phyloP scores from a whole-genome alignment of 257 asterid species.

The Petunia axillaris region DNA sequence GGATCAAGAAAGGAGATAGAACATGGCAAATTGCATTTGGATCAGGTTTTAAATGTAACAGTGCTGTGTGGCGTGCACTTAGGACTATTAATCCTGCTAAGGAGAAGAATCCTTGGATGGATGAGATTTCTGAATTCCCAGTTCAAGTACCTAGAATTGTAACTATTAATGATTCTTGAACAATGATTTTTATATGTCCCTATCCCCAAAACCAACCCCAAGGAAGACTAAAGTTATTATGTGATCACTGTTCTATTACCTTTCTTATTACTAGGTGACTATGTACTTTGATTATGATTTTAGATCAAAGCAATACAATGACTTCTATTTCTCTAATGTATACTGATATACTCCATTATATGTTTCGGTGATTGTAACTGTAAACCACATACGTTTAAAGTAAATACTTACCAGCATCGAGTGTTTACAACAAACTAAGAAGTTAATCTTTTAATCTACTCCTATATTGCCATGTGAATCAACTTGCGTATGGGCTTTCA shows the following conservation, averaged over 20 bases:
- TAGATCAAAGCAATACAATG: neutral
- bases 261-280: neutral
- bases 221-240: neutral
- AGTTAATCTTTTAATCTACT: too few relatives aligned
- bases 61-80: slow-evolving; percentile 56
- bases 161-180: slow-evolving; percentile 31
- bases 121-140: slow-evolving; percentile 57
- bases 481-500: neutral
- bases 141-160: slow-evolving; percentile 41
- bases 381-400: too few relatives aligned
- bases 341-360: neutral
- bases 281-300: slow-evolving; percentile 11
- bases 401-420: too few relatives aligned
- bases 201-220: neutral
- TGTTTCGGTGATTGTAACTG: neutral
- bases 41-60: slow-evolving; percentile 59
- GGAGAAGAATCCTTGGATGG: slow-evolving; percentile 64
- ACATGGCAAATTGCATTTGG: slow-evolving; percentile 66
- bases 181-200: neutral
- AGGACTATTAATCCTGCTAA: slow-evolving; percentile 48
- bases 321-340: neutral
- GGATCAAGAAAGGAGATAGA: slow-evolving; percentile 50
- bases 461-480: neutral
- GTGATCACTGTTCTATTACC: slow-evolving; percentile 12
- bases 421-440: too few relatives aligned